Base-by-base conservation (phyloP, 208 protist species). In the Tritrichomonas musculus region DNA sequence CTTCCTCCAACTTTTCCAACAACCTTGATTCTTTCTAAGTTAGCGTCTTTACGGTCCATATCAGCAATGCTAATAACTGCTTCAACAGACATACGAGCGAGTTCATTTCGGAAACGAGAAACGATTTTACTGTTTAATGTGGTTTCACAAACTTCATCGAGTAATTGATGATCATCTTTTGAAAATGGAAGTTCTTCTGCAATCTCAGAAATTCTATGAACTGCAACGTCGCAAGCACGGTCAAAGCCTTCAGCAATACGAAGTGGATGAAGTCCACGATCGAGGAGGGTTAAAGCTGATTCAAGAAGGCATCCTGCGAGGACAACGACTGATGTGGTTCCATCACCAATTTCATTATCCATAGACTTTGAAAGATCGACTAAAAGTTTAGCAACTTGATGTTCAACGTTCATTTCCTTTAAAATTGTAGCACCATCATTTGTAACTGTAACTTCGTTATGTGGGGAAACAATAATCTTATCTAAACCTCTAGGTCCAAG, bases 321-420 rank as follows among this genome's bases (percentile, higher is more conserved):
- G 93, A 99, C 99, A 27, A 97, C 96, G 14, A 96, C 99, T 73
- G 98, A 98, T 20, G 99, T 99, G 3, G 99, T 99, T 53, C 99
- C 99, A 95, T 99, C 99, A 84, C 99, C 99, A 94, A 99, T 99
- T 96, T 99, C 99, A 57, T 98, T 98, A 95, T 99, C 99, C 96
- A 99, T 98, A 33, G 98, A 99, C 95, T 99, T 98, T 94, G 98
- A 99, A 53, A 99, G 96, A 95, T 99, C 98, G 17, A 99, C 99
- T 94, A 99, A 96, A 39, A 99, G 96, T 96, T 99, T 98, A 41
- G 97, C 99, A 75, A 99, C 98, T 95, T 99, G 97, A 96, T 99
- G 98, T 92, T 99, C 96, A 50, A 99, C 98, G 92, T 99, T 97
- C 96, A 97, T 96, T 44, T 94, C 66, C 25, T 96, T 84, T 39